Conservation (phyloP, 352 stramenopile species). For the Pythium sp. region DNA sequence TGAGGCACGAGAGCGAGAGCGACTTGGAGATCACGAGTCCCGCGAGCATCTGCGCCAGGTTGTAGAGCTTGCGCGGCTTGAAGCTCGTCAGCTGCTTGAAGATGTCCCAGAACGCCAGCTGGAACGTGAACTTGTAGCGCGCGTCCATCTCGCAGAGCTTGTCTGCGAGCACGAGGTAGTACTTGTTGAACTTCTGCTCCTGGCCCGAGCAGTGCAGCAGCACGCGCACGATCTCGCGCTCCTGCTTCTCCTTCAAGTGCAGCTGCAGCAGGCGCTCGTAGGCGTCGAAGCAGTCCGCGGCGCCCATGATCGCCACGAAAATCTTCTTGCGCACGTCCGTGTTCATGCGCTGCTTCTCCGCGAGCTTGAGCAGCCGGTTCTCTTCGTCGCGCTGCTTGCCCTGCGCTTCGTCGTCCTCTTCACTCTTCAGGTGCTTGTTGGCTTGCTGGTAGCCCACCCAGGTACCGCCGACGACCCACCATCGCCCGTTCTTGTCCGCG, state of each 20-base stretch:
- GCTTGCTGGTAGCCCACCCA: conserved; percentile 85
- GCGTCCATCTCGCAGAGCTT: conserved; percentile 93
- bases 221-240: conserved; percentile 94
- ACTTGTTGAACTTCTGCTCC: conserved; percentile 93
- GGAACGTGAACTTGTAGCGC: conserved; percentile 95
- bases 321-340: conserved; percentile 93
- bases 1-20: conserved; percentile 85
- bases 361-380: conserved; percentile 86
- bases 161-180: conserved; percentile 92
- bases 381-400: conserved; percentile 32
- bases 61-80: conserved; percentile 85
- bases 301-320: conserved; percentile 97
- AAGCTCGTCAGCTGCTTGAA: conserved; percentile 93
- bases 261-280: conserved; percentile 94
- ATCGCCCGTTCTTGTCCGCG: conserved; percentile 90
- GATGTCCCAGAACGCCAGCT: conserved; percentile 96
- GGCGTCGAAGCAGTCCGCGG: conserved; percentile 93
- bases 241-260: conserved; percentile 88
- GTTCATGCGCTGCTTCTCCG: conserved; percentile 97
- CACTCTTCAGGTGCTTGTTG: conserved; percentile 13
- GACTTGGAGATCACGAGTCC: conserved; percentile 58
- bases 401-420: conserved; percentile 19
- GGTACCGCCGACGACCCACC: conserved; percentile 96
- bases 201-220: conserved; percentile 91
- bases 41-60: conserved; percentile 86